Evolutionary conservation across 2,329 filamentous ascomycete species (phyloP), one percentile per base, ranked within the genome.

Genomic region (Apiospora malaysiana): DNA sequence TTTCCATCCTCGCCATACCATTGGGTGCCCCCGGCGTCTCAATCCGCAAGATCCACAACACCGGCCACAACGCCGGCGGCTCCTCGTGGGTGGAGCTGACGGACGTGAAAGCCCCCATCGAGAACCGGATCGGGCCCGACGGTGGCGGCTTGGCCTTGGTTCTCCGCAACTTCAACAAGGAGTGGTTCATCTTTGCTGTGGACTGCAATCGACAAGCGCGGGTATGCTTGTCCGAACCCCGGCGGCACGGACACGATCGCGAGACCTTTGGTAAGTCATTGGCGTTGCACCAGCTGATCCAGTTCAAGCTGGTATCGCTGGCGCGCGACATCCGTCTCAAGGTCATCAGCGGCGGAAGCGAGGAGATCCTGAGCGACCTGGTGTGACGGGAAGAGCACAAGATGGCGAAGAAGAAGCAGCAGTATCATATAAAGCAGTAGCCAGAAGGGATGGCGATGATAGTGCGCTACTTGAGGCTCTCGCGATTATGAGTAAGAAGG

Each of bases 151-250:
- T 99, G 90, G 93, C 95, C 84, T 94, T 97, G 80, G 95, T 99
- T 87, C 98, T 98, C 95, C 98, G 94, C 81, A 98, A 98, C 88
- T 98, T 98, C 88, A 98, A 98, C 89, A 96, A 98, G 87, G 96
- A 99, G 85, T 93, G 96, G 74, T 94, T 99, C 77, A 96, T 96
- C 73, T 98, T 99, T 83, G 95, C 98, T 84, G 98, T 98, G 85
- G 96, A 98, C 84, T 97, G 92, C 79, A 82, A 97, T 74, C 94
- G 96, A 79, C 98, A 98, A 89, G 92, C 93, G 51, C 94, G 96
- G 75, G 95, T 98, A 75, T 98, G 95, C 88, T 97, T 94, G 86
- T 95, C 98, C 81, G 96, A 99, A 85, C 93, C 93, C 32, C 89
- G 98, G 82, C 97, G 96, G 83, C 98, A 98, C 84, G 95, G 94